Conservation (phyloP, 805 yeast genomes). For the Candida insectalens region DNA sequence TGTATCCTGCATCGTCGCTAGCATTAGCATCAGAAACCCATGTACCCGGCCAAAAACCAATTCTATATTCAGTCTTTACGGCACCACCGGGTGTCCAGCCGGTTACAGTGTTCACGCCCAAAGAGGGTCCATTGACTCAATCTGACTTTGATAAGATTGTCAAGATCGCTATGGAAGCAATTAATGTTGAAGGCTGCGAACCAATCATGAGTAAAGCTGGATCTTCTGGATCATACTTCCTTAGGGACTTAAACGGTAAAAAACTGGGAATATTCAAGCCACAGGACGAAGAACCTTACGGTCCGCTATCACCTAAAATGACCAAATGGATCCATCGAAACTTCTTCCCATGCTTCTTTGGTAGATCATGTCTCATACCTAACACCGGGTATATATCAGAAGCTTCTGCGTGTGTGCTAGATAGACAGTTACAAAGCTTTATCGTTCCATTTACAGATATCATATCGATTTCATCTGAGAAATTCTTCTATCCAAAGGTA, state of each 20-base stretch:
- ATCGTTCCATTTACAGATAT: constrained; percentile 63
- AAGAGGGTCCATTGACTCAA: constrained; percentile 16
- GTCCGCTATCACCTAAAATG: constrained; percentile 72
- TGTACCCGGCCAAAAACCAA: too few species aligned
- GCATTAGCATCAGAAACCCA: too few species aligned
- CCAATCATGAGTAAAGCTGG: too few species aligned
- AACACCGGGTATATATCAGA: constrained; percentile 66
- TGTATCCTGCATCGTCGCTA: too few species aligned
- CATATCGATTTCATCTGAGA: constrained; percentile 35
- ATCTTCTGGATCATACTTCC: constrained; percentile 63
- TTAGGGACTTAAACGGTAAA: constrained; percentile 26
- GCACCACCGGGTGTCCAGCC: constrained; percentile 26
- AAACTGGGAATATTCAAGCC: constrained; percentile 64
- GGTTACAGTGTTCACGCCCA: constrained; percentile 17
- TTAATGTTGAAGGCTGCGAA: constrained; percentile 29
- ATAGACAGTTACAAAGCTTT: constrained; percentile 44
- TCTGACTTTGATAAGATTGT: constrained; percentile 31
- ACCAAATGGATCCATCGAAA: constrained; percentile 71
- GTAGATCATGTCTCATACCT: constrained; percentile 62
- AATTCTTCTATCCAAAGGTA: constrained; percentile 45
- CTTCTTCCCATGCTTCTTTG: constrained; percentile 69
- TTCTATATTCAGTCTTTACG: constrained; percentile 48
- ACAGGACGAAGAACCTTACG: constrained; percentile 74
- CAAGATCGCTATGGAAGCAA: constrained; percentile 32
- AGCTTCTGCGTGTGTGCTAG: constrained; percentile 61